A percentile compares a stretch with the other conserved stretches of the same genome.
Conservation (phyloP, 352 stramenopile species). For the Phytophthora tubulina region DNA sequence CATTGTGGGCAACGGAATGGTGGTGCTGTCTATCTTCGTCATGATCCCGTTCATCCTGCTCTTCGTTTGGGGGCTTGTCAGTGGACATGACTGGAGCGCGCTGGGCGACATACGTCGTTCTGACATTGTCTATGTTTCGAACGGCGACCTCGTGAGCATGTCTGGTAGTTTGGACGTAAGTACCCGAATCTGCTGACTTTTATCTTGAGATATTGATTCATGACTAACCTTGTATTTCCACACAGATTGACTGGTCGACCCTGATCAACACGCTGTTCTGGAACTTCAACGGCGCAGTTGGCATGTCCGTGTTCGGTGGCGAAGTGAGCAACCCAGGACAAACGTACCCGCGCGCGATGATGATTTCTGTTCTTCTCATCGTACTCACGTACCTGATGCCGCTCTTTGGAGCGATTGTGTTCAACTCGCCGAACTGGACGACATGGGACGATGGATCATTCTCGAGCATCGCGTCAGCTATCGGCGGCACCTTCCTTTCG, state of each 20-base stretch:
- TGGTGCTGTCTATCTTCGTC: conserved; percentile 87
- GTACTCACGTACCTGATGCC: conserved; percentile 90
- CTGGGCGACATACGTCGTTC: conserved; percentile 50
- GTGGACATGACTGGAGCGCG: conserved; percentile 45
- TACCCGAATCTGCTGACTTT: background rate
- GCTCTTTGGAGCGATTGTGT: conserved; percentile 84
- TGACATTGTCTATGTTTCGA: conserved; percentile 45
- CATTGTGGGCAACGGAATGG: conserved; percentile 85
- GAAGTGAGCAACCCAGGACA: conserved; percentile 86
- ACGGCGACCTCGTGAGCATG: conserved; percentile 55
- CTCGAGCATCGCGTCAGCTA: conserved; percentile 86
- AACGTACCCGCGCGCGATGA: conserved; percentile 89
- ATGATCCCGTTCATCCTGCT: conserved; percentile 93
- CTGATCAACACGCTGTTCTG: conserved; percentile 97
- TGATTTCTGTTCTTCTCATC: conserved; percentile 84
- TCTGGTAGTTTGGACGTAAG: conserved; percentile 38
- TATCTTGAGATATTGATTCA: background rate
- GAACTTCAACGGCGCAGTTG: conserved; percentile 95
- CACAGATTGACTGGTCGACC: conserved; percentile 53
- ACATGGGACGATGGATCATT: conserved; percentile 94
- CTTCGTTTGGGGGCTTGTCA: conserved; percentile 49
- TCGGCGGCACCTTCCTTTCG: conserved; percentile 88
- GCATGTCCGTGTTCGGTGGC: conserved; percentile 87
- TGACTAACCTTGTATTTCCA: conserved; percentile 6
- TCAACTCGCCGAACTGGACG: conserved; percentile 65